Evolutionary conservation across 1,284 basidiomycete species (phyloP), one percentile per base, ranked within the genome.

Genomic region (Leccinum ambiguum): DNA sequence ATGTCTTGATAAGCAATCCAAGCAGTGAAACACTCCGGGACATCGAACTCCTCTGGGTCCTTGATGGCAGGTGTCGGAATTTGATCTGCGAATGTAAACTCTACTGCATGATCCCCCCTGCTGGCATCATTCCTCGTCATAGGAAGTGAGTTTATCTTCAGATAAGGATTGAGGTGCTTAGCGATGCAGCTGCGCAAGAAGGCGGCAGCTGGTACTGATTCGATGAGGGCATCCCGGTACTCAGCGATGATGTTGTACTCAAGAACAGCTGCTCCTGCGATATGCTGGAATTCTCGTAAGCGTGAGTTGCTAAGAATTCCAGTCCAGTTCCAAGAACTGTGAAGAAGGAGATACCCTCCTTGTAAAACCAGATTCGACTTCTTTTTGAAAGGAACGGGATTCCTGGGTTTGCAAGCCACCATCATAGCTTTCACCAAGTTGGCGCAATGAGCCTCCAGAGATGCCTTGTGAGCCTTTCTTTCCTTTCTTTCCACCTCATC

Each of bases 351-450:
- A 48, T 48, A 48, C 16, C 10, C n/a, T 16, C 45, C 45, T 48
- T 16, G 45, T 16, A 48, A 9, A n/a, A n/a, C n/a, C 16, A 48
- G 45, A n/a, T 48, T 48, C 14, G 45, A n/a, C 45, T 48, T 48
- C 14, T 48, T 16, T 48, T 48, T 48, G 8, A 48, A n/a, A 16
- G 45, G 8, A n/a, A 48, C 9, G 14, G 45, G 4, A 48, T 48
- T n/a, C 45, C n/a, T 48, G 45, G 58, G 48, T 23, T 60, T 60
- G 63, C 58, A 60, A 10, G 63, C 57, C 10, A 3, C n/a, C 18
- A 8, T 13, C 63, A 63, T 63, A n/a, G 63, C 63, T 9, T 54
- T 53, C 10, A 14, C 14, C 48, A 63, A 48, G 6, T 9, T 6
- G 23, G 16, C 41, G 11, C 39, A 58, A 16, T 48, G 45, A 48